Conservation (phyloP, 1,139 yeast genomes). For the Protomyces arabidopsidicola region DNA sequence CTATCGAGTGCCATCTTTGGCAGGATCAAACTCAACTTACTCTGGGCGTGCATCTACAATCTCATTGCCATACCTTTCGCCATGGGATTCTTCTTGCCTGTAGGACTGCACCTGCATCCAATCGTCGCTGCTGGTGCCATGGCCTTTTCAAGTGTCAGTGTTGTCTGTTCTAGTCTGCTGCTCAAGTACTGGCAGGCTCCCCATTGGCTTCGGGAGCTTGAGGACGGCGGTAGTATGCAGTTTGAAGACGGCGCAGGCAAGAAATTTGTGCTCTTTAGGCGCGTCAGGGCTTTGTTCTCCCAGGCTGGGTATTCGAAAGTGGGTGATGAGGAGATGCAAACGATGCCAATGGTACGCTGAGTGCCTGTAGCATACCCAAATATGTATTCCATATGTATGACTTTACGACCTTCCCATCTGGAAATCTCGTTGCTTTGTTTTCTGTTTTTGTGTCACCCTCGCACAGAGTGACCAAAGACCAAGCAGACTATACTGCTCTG, state of each 20-base stretch:
- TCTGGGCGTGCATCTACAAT: slow-evolving; percentile 85
- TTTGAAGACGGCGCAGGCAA: background rate
- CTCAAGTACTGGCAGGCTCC: slow-evolving; percentile 47
- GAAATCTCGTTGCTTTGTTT: too few relatives aligned
- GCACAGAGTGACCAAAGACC: too few relatives aligned
- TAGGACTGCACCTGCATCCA: slow-evolving; percentile 79
- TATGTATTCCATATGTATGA: too few relatives aligned
- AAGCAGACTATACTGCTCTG: too few relatives aligned
- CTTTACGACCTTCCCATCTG: too few relatives aligned
- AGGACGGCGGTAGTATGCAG: too few relatives aligned
- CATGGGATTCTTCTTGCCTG: slow-evolving; percentile 82
- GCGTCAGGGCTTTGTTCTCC: background rate
- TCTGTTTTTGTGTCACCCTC: too few relatives aligned
- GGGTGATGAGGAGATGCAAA: slow-evolving; percentile 9
- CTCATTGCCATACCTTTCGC: slow-evolving; percentile 89
- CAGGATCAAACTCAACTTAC: slow-evolving; percentile 72
- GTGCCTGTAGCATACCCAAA: too few relatives aligned
- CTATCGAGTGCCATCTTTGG: slow-evolving; percentile 66
- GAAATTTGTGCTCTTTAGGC: background rate
- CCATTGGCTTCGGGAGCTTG: slow-evolving; percentile 5
- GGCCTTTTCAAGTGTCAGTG: slow-evolving; percentile 90
- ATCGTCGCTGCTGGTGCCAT: slow-evolving; percentile 82
- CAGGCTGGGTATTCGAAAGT: background rate
- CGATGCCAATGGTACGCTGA: slow-evolving; percentile 8
- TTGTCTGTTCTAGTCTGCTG: slow-evolving; percentile 70